Percentiles rank a stretch among this genome's conserved stretches.
Evolutionary conservation across 2,329 filamentous ascomycete genomes (phyloP).

Genomic region (Paramyrothecium sp.): DNA sequence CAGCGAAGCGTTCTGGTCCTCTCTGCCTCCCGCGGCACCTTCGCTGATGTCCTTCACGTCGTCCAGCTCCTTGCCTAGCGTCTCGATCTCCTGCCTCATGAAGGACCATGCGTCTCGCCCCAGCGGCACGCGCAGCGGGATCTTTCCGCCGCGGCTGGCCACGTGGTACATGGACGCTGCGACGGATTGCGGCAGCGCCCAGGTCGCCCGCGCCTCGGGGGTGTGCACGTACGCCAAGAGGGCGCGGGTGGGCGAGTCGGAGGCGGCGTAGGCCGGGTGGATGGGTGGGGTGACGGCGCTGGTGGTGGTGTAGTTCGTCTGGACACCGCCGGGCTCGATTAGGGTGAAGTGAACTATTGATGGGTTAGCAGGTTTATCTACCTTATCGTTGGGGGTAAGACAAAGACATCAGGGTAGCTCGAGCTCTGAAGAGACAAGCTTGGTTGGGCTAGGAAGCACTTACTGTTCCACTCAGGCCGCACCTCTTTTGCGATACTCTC

Average conservation of each 20-base stretch:
- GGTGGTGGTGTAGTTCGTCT: not conserved
- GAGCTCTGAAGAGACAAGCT: not conserved
- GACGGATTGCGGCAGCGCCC: not conserved
- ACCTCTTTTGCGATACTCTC: slow-evolving; percentile 1
- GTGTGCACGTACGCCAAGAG: not conserved
- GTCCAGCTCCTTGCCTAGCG: not conserved
- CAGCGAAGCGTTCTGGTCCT: not conserved
- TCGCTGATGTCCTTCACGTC: not conserved
- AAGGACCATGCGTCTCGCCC: not conserved
- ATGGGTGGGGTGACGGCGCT: not conserved
- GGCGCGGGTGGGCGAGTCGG: not conserved
- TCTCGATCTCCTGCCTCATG: not conserved
- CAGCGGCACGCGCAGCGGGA: not conserved
- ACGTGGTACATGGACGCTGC: not conserved
- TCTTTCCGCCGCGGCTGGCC: not conserved
- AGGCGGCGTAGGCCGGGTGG: not conserved
- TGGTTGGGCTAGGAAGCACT: not conserved
- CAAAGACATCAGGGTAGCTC: not conserved
- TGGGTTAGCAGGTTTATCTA: not conserved
- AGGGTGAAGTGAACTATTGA: not conserved
- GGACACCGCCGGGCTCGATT: not conserved
- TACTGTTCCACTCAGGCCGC: slow-evolving; percentile 1
- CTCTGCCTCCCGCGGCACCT: not conserved
- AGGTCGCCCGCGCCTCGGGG: not conserved
- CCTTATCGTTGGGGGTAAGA: not conserved